These are phyloP conservation scores for Apiotrichum mycotoxinovorans DNA, from an alignment of 1,284 basidiomycete species.

Conservation along the genomic window DNA sequence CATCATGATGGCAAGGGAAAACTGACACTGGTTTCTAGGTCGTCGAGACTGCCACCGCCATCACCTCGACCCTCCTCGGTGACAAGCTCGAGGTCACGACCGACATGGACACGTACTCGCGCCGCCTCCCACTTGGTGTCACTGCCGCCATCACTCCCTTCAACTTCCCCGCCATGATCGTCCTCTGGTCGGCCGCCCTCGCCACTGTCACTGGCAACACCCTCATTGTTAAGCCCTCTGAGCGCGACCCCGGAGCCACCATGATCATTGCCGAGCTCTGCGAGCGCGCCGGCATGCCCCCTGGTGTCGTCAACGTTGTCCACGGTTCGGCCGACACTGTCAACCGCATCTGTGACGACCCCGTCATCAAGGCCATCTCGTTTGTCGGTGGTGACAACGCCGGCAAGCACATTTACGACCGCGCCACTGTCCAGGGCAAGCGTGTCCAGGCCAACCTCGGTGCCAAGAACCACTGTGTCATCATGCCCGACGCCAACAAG, in stretches of 20 bases:
- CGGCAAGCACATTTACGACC: conserved; percentile 88
- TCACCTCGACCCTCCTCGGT: conserved; percentile 79
- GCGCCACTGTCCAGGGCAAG: conserved; percentile 63
- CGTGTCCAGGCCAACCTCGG: conserved; percentile 89
- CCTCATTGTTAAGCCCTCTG: conserved; percentile 89
- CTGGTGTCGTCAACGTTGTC: conserved; percentile 80
- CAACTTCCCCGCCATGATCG: conserved; percentile 89
- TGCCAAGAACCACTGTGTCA: conserved; percentile 91
- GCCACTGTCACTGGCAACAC: conserved; percentile 66
- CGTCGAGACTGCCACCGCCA: conserved; percentile 79
- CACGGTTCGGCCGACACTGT: conserved; percentile 87
- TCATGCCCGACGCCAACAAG: conserved; percentile 97
- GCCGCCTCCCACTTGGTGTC: conserved; percentile 58
- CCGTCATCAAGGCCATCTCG: conserved; percentile 86
- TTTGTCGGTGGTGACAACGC: conserved; percentile 97
- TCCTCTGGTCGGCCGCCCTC: conserved; percentile 87
- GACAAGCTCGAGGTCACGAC: conserved; percentile 92
- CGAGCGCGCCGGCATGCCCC: conserved; percentile 66
- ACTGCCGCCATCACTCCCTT: conserved; percentile 67
- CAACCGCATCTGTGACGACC: conserved; percentile 90
- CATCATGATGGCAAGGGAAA: conserved; percentile 63
- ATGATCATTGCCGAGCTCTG: conserved; percentile 97
- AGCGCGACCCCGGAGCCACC: conserved; percentile 91
- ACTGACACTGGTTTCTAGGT: conserved; percentile 83
- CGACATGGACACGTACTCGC: conserved; percentile 85